Percentiles rank a stretch among this genome's conserved stretches.
These are phyloP conservation scores for Metschnikowia corniflorae DNA, from an alignment of 805 yeast species.

Conservation along the genomic window DNA sequence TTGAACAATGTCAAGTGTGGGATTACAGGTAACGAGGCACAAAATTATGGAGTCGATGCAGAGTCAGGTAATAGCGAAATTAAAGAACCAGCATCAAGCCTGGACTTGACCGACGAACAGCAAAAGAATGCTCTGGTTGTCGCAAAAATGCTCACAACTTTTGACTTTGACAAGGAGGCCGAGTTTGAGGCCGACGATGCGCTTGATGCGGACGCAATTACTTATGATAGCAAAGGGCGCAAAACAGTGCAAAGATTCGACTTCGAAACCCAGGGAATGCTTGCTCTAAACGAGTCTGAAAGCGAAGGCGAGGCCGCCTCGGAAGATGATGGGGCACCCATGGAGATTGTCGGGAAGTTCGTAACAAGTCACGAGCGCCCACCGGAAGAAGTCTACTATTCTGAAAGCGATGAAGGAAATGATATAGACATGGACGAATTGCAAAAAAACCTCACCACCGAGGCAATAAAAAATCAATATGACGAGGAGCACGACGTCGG, in stretches of 20 bases:
- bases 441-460: conserved; percentile 25
- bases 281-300: conserved; percentile 19
- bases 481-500: conserved; percentile 22
- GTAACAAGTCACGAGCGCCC: conserved; percentile 23
- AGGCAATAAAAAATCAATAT: conserved; percentile 25
- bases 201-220: conserved; percentile 31
- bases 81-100: background rate
- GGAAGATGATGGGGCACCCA: conserved; percentile 7
- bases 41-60: conserved; percentile 22
- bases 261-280: conserved; percentile 30
- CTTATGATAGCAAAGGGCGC: conserved; percentile 44
- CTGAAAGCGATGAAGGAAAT: conserved; percentile 41
- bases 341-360: conserved; percentile 15
- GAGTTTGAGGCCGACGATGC: conserved; percentile 33
- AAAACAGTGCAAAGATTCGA: conserved; percentile 31
- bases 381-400: conserved; percentile 29
- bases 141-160: conserved; percentile 43
- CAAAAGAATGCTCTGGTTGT: conserved; percentile 43
- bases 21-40: conserved; percentile 24
- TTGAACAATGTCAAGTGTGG: conserved; percentile 20
- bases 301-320: conserved; percentile 11
- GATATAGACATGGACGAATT: conserved; percentile 33
- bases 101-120: conserved; percentile 17
- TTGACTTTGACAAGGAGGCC: conserved; percentile 52
- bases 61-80: background rate